These are phyloP conservation scores for Dothiorella sarmentorum DNA, from an alignment of 2,329 filamentous ascomycete species.

Conservation along the genomic window DNA sequence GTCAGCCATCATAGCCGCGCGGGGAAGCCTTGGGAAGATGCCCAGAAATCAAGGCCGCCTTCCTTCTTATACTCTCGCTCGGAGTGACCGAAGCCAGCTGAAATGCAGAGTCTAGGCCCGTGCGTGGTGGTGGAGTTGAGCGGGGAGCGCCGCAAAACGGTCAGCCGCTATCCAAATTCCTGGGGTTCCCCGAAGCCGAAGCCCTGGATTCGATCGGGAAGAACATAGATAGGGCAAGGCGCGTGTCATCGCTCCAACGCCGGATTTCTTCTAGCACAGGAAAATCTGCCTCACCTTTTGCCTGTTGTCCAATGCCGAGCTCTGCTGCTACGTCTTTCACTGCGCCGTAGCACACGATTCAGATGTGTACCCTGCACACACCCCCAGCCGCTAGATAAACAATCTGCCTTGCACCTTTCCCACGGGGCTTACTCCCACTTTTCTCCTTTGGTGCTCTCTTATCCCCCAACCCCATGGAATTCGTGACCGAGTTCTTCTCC, in stretches of 20 bases:
- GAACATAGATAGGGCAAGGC: slow-evolving; percentile 6
- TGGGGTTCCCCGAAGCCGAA: slow-evolving; percentile 10
- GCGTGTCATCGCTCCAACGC: slow-evolving; percentile 2
- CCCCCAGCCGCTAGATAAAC: not conserved
- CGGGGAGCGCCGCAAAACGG: not conserved
- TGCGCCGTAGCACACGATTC: slow-evolving; percentile 3
- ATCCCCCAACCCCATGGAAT: slow-evolving; percentile 30
- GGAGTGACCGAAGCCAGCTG: not conserved
- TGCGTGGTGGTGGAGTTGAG: not conserved
- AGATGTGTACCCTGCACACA: slow-evolving; percentile 1
- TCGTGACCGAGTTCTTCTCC: slow-evolving; percentile 32
- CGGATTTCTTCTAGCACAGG: not conserved
- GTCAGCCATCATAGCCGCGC: not conserved
- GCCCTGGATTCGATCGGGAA: not conserved
- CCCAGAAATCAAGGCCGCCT: not conserved
- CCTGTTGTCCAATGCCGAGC: not conserved
- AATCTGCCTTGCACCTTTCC: not conserved
- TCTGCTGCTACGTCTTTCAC: no score
- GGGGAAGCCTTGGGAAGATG: not conserved
- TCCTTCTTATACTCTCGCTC: not conserved
- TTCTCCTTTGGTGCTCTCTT: not conserved
- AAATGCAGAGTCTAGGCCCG: not conserved
- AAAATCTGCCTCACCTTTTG: not conserved
- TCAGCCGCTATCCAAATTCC: not conserved
- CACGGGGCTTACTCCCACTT: not conserved